A percentile compares a stretch with the other conserved stretches of the same genome.
Conservation (phyloP, 116 monocot genomes). For the Papilionanthe hybrid region DNA sequence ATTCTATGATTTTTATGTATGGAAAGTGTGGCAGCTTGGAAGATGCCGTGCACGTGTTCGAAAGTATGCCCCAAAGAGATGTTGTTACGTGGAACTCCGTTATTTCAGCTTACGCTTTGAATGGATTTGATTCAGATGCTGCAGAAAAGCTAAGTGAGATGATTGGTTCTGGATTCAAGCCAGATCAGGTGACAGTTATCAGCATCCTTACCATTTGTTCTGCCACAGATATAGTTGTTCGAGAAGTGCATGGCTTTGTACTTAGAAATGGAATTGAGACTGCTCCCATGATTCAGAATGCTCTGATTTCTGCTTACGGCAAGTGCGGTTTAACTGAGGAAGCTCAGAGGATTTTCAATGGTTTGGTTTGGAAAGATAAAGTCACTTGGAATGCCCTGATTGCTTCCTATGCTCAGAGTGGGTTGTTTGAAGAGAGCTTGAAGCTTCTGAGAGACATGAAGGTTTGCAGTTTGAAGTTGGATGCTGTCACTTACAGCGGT, state of each 20-base stretch:
- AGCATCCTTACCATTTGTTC: conserved; percentile 13
- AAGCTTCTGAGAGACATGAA: conserved; percentile 47
- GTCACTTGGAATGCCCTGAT: conserved; percentile 65
- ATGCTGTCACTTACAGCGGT: conserved; percentile 60
- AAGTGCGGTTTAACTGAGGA: conserved; percentile 23
- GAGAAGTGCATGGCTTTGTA: conserved; percentile 40
- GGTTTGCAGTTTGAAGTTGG: conserved; percentile 19
- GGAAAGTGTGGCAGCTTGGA: conserved; percentile 42
- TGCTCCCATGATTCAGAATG: conserved; percentile 18
- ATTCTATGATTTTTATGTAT: conserved; percentile 51
- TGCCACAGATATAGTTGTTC: conserved; percentile 7
- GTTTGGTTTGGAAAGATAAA: conserved; percentile 18
- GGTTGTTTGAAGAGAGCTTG: conserved; percentile 39
- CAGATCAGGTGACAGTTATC: conserved; percentile 40
- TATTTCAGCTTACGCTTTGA: conserved; percentile 22
- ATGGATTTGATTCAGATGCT: conserved; percentile 25
- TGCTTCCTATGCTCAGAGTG: conserved; percentile 42
- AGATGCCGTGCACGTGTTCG: conserved; percentile 21
- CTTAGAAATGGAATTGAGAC: conserved; percentile 24
- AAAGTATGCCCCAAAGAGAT: conserved; percentile 44
- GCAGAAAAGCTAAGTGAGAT: conserved; percentile 21
- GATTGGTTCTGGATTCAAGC: conserved; percentile 29
- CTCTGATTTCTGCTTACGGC: conserved; percentile 51
- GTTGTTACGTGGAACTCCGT: conserved; percentile 59
- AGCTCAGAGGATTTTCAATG: conserved; percentile 29